A percentile compares a stretch with the other conserved stretches of the same genome.
phyloP scores from a whole-genome alignment of 345 rosid genomes.

The Raphanus raphanistrum region DNA sequence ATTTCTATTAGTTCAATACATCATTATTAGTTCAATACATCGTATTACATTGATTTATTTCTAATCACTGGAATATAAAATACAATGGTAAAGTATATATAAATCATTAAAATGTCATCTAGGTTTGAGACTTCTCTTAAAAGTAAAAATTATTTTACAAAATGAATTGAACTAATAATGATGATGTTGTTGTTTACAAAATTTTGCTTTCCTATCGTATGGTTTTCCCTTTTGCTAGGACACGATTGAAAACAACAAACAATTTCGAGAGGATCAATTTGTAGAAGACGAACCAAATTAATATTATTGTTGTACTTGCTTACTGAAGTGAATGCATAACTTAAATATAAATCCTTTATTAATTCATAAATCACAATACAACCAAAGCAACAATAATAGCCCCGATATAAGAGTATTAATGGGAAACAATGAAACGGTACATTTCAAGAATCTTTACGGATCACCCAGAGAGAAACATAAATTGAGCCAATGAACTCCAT shows the following conservation, averaged over 20 bases:
- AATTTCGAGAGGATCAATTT: neutral
- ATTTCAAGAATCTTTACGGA: conserved; percentile 24
- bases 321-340: neutral
- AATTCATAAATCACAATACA: conserved; percentile 34
- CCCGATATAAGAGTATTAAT: conserved; percentile 18
- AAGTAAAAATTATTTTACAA: neutral
- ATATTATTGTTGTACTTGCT: neutral
- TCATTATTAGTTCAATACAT: too few relatives aligned
- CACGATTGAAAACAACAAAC: neutral
- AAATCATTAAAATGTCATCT: neutral
- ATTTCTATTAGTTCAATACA: too few relatives aligned
- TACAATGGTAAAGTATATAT: neutral
- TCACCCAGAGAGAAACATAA: conserved; percentile 1
- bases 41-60: neutral
- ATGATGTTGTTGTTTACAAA: neutral
- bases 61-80: neutral
- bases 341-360: conserved; percentile 17
- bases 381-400: conserved; percentile 31
- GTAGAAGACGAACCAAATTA: neutral
- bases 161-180: neutral
- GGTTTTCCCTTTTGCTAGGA: neutral
- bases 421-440: conserved; percentile 20
- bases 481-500: conserved; percentile 11
- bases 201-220: neutral
- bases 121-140: conserved; percentile 4